Conservation (phyloP, 2,329 filamentous ascomycete genomes). For the Escovopsis sp. region DNA sequence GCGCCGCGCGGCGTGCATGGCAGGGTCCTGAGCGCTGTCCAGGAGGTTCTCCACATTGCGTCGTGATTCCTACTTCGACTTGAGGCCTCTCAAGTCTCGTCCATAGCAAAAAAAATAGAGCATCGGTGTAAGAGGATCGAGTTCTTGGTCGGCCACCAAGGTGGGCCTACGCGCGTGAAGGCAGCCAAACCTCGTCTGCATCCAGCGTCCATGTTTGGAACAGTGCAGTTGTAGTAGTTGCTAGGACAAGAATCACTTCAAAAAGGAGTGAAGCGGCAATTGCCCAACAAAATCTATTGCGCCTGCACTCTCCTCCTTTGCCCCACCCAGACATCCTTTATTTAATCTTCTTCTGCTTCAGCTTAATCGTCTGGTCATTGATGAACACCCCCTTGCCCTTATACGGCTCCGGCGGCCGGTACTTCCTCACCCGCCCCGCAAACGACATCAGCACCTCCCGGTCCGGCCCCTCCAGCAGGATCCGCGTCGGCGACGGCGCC, state of each 20-base stretch:
- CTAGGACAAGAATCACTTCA: too few species aligned
- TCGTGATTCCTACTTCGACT: too few species aligned
- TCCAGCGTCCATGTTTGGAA: too few species aligned
- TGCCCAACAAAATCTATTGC: too few species aligned
- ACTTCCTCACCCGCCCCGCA: conserved; percentile 72
- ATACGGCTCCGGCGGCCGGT: conserved; percentile 90
- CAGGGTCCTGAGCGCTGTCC: conserved; percentile 66
- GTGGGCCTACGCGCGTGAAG: too few species aligned
- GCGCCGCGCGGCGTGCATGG: conserved; percentile 63
- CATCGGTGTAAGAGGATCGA: background rate
- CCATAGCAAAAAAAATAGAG: background rate
- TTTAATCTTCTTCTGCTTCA: conserved; percentile 97
- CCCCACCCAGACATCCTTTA: conserved; percentile 25
- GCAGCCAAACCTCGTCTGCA: too few species aligned
- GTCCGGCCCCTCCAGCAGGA: conserved; percentile 76
- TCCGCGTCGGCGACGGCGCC: conserved; percentile 78
- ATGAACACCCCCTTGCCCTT: conserved; percentile 99
- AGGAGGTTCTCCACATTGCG: conserved; percentile 48
- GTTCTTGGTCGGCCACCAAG: too few species aligned
- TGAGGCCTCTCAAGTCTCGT: too few species aligned
- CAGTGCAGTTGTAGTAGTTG: too few species aligned
- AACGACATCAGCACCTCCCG: conserved; percentile 82
- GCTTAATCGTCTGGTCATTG: conserved; percentile 90
- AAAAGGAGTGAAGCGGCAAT: too few species aligned
- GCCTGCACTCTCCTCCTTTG: background rate